Conservation (phyloP, 257 asterid species). For the Mitragyna speciosa region DNA sequence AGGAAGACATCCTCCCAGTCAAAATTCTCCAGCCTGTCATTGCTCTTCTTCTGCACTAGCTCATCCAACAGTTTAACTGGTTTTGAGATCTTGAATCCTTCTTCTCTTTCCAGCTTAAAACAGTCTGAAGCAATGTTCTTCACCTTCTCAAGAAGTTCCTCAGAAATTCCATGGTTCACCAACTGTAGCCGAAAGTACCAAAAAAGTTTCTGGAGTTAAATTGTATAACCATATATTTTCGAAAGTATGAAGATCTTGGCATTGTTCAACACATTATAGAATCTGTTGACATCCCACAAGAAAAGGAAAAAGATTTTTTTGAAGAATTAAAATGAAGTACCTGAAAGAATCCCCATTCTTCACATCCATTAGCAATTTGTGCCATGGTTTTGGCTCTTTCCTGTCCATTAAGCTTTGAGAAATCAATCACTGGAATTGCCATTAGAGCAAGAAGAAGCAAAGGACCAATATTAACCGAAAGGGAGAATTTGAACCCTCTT, state of each 20-base stretch:
- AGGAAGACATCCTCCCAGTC: conserved; percentile 93
- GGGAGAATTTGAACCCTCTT: background rate
- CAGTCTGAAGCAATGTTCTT: conserved; percentile 64
- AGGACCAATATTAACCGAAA: background rate
- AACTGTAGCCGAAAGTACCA: conserved; percentile 28
- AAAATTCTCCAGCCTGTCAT: conserved; percentile 44
- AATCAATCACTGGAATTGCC: conserved; percentile 88
- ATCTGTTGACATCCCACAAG: background rate
- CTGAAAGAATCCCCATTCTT: conserved; percentile 96
- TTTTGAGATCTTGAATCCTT: conserved; percentile 54
- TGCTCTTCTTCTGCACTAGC: conserved; percentile 39
- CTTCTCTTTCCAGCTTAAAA: conserved; percentile 59
- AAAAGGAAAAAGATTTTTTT: background rate
- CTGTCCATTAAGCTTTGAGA: conserved; percentile 72
- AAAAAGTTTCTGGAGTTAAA: background rate
- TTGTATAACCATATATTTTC: background rate
- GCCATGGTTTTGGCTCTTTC: conserved; percentile 64
- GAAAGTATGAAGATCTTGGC: background rate
- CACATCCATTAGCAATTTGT: conserved; percentile 63
- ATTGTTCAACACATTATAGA: background rate
- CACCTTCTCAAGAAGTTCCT: conserved; percentile 68
- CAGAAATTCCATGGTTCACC: conserved; percentile 77
- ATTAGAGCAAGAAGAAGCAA: conserved; percentile 28
- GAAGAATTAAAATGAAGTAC: conserved; percentile 21
- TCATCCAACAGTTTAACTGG: conserved; percentile 48